Conservation (phyloP, 805 yeast genomes). For the Wickerhamomyces alni region DNA sequence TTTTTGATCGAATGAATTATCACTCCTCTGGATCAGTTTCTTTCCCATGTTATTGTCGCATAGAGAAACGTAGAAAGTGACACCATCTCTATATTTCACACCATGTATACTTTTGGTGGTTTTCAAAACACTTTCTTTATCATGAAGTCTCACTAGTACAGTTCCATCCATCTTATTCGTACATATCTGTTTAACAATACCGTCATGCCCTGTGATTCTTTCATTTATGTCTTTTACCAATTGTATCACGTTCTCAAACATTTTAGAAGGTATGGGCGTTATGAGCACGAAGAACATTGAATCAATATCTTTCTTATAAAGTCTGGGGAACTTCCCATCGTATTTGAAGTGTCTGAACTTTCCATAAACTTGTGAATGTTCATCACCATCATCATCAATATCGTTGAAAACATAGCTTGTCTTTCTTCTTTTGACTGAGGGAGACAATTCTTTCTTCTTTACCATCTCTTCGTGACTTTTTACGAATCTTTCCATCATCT, state of each 20-base stretch:
- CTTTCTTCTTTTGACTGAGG: no score
- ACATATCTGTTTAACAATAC: background rate
- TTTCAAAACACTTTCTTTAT: conserved; percentile 1
- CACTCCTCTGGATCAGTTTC: background rate
- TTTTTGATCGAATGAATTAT: background rate
- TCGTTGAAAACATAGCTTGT: no score
- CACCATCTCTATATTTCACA: background rate
- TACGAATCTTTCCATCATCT: background rate
- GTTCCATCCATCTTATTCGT: background rate
- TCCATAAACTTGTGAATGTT: no score
- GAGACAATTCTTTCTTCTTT: no score
- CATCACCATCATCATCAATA: no score
- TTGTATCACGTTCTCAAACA: background rate
- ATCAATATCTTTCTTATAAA: background rate
- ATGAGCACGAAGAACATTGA: background rate
- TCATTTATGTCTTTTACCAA: background rate
- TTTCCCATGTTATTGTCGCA: conserved; percentile 8
- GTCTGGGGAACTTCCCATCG: background rate
- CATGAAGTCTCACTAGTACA: background rate
- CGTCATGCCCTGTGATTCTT: background rate
- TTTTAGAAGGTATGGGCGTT: background rate
- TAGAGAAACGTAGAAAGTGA: background rate
- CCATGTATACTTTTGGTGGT: conserved; percentile 7
- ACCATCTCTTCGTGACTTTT: no score
- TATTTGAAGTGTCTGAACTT: no score